Evolutionary conservation across 305 asterid genomes (phyloP).

Genomic region (Caryopteris hybrid): DNA sequence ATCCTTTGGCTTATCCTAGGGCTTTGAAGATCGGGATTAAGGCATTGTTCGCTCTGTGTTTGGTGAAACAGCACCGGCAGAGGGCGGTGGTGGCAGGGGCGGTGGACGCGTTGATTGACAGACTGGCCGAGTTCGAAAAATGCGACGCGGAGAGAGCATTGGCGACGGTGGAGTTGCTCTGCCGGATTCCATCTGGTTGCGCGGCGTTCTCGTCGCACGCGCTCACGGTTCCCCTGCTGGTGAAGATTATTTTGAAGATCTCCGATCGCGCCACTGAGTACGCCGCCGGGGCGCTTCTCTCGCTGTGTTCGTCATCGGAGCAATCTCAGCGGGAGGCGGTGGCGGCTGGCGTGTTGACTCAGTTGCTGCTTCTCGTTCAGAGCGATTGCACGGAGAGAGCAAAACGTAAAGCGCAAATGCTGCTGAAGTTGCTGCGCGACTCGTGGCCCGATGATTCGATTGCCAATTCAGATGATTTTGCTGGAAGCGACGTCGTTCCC

Average conservation of each 20-base stretch:
- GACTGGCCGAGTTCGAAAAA: constrained; percentile 67
- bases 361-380: constrained; percentile 71
- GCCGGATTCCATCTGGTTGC: constrained; percentile 74
- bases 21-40: constrained; percentile 74
- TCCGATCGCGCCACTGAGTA: constrained; percentile 94
- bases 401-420: constrained; percentile 87
- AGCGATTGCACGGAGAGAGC: constrained; percentile 97
- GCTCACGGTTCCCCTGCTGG: constrained; percentile 72
- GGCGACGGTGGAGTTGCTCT: constrained; percentile 90
- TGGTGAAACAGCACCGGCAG: constrained; percentile 83
- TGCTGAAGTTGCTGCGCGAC: constrained; percentile 67
- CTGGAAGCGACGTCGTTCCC: constrained; percentile 68
- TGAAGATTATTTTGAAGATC: constrained; percentile 64
- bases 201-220: constrained; percentile 68
- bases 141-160: constrained; percentile 93
- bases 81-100: constrained; percentile 84
- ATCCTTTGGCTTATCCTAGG: constrained; percentile 55
- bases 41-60: constrained; percentile 76
- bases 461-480: constrained; percentile 56
- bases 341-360: constrained; percentile 75
- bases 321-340: constrained; percentile 54
- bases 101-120: constrained; percentile 54
- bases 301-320: constrained; percentile 76
- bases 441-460: constrained; percentile 71
- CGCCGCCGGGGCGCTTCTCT: constrained; percentile 84